Base-by-base conservation (phyloP, 345 rosid genomes). In the Citrus maxima region DNA sequence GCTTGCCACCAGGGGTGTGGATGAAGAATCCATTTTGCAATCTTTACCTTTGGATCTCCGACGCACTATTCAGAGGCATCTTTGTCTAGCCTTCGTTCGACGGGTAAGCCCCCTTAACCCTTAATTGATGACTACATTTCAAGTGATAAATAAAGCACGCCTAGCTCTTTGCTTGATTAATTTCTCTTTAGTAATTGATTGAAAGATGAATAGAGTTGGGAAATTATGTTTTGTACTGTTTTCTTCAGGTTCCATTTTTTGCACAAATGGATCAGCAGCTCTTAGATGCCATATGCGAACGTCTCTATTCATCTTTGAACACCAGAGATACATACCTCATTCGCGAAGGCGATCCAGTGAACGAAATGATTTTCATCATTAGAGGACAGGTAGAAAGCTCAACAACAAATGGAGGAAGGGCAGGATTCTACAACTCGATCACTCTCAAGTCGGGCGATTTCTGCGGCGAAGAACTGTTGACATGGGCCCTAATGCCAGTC, bases 241-340 rank as follows among this genome's bases (percentile, higher is more conserved):
- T 60, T 64, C 67, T 73, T 24, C 80, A 93, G 97, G 98, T 94
- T 67, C 97, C 97, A 0, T 90, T 94, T 77, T 93, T 94, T 65
- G 93, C 95, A 24, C 91, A 90, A 80, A 94, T 94, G 97, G 97
- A 93, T 82, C 89, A 87, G 70, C 97, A 94, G 58, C 91, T 94
- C 74, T 80, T 94, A 37, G 97, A 93, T 59, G 98, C 96, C 32
- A 89, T 94, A 70, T 93, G 98, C 30, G 97, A 94, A 80, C 96
- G 94, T 61, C 84, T 93, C 1, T 95, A 90, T 67, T 89, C 93
- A 10, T 91, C 95, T 8, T 37, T 94, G 85, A 89, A 88, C 82
- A 94, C 95, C 7, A 90, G 84, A 65, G 93, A 87, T 37, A 82
- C 93, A 0, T 87, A 82, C 80, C 85, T 94, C 14, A 82, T 85